phyloP scores from a whole-genome alignment of 2,329 filamentous ascomycete species.

The Ceratocystis lukuohia region DNA sequence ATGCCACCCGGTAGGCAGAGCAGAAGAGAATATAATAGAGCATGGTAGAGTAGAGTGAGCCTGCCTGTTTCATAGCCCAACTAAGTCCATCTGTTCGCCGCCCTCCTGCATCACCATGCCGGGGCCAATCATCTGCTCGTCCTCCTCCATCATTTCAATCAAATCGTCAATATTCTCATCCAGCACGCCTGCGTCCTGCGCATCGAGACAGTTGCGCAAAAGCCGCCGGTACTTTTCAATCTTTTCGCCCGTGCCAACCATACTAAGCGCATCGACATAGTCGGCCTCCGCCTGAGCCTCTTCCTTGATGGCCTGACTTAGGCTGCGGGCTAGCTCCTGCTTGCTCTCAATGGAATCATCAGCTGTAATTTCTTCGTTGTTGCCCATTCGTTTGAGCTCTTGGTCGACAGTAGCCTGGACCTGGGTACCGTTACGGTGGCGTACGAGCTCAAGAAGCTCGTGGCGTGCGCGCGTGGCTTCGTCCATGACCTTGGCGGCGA shows the following conservation, averaged over 20 bases:
- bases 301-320: slow-evolving; percentile 43
- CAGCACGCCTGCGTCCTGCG: slow-evolving; percentile 52
- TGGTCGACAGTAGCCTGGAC: slow-evolving; percentile 39
- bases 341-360: slow-evolving; percentile 38
- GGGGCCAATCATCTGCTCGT: slow-evolving; percentile 34
- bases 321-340: slow-evolving; percentile 42
- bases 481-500: slow-evolving; percentile 35
- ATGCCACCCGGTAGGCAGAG: neutral
- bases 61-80: slow-evolving; percentile 5
- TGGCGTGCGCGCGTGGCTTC: slow-evolving; percentile 39
- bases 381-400: slow-evolving; percentile 35
- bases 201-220: slow-evolving; percentile 53
- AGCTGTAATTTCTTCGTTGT: slow-evolving; percentile 26
- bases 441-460: slow-evolving; percentile 37
- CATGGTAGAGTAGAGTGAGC: neutral
- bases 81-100: slow-evolving; percentile 24
- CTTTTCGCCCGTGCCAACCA: slow-evolving; percentile 58
- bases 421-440: slow-evolving; percentile 40
- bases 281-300: slow-evolving; percentile 50
- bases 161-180: slow-evolving; percentile 50
- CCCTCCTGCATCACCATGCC: slow-evolving; percentile 25
- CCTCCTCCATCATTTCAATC: slow-evolving; percentile 51
- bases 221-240: slow-evolving; percentile 61
- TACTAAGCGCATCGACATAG: slow-evolving; percentile 54
- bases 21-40: neutral